Evolutionary conservation across 352 stramenopile genomes (phyloP), one percentile per base, ranked within the genome.

Genomic region (Pythium aphanidermatum): DNA sequence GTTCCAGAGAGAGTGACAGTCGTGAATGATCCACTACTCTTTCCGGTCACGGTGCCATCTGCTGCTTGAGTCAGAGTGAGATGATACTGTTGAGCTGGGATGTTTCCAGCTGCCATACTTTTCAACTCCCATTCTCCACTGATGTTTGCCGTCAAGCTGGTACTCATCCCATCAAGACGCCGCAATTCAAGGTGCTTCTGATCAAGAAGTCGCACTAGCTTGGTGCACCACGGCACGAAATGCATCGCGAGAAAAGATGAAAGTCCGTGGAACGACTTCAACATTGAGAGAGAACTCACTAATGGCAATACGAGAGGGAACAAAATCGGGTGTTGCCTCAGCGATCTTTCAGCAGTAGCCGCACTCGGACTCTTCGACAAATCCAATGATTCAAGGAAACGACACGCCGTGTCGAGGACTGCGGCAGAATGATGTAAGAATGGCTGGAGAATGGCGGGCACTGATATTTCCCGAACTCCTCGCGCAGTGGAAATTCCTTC

Each of bases 91-190:
- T 94, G 83, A 16, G 83, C 83, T 25, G 83, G 83, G 34, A 94
- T 94, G 23, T 82, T 94, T 4, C 80, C 83, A 25, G 83, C 70
- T 23, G 83, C 83, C 72, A 92, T 86, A 44, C 80, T 92, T 36
- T 90, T 94, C 21, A 94, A 55, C 56, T 94, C 83, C 83, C 83
- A 94, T 40, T 92, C 81, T 26, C 83, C 83, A 43, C 60, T 77
- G 23, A 94, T 70, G 20, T 76, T 71, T n/a, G 92, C 45, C 7
- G 70, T 55, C 32, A 88, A 55, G 14, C 75, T 60, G 19, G 61
- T 58, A 12, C 45, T 52, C 53, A 49, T 71, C 31, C n/a, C n/a
- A n/a, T n/a, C n/a, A n/a, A 43, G 50, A 24, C 16, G 59, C 50
- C 29, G 50, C 32, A 33, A 34, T 49, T 63, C 69, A 44, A 88